Evolutionary conservation across 1,284 basidiomycete species (phyloP), one percentile per base, ranked within the genome.

Genomic region (Sporisorium iseilematis-ciliati): DNA sequence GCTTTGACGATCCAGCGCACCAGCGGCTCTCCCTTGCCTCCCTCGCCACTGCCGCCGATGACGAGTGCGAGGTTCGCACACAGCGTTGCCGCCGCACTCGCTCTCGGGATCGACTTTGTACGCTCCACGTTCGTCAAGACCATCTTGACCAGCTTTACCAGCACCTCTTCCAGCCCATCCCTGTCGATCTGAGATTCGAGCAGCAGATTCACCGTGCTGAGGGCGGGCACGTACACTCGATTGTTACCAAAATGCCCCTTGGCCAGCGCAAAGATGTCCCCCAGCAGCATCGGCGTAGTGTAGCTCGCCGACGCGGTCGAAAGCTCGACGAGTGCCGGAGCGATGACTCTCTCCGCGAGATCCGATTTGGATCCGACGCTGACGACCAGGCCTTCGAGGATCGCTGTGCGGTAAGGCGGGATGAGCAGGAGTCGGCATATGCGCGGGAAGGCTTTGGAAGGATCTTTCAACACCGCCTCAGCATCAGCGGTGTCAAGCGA

Each of bases 331-430:
- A 63, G 57, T 5, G 60, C 26, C 6, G 72, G 72, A 4, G 51
- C 72, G 49, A 69, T 65, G 26, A 69, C 53, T 2, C 76, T 58
- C 42, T 76, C 78, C 7, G 65, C 70, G 2, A 78, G 50, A 23
- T 78, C 76, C 20, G 76, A 65, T 43, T 75, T 77, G 41, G 74
- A 72, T 1, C 70, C 78, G 6, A 78, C 57, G 29, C 67, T 62
- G 33, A 67, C 23, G 33, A 78, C 46, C 7, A 80, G 50, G 16
- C 75, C 78, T 43, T 71, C 57, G 2, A 78, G 40, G 3, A 79
- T 45, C 0, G 52, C 12, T 1, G 12, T 8, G 1, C 75, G 69
- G 31, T 75, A 79, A 0, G 35, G 10, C 0, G 46, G 38, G 35
- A 79, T 59, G n/a, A 46, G 21, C 2, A 79, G 64, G 7, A 79